Base-by-base conservation (phyloP, 371 early-diverging fungal genomes). In the Apophysomyces variabilis region DNA sequence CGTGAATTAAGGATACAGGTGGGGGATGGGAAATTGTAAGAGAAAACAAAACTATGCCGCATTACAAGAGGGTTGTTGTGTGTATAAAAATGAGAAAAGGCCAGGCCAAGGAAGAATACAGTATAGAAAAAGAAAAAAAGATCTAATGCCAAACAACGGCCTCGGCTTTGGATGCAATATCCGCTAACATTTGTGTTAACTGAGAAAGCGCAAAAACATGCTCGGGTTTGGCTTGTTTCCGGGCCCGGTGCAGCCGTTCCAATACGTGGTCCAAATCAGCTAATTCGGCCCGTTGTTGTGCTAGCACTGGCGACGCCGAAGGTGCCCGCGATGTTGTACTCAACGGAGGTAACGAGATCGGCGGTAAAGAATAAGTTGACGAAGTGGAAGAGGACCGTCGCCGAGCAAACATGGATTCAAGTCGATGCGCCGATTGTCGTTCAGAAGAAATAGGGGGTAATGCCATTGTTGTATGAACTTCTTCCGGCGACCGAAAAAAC, bases 211-310 rank as follows among this genome's bases (percentile, higher is more conserved):
- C 61, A 26, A 64, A 61, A 21, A 45, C 57, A 13, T 66, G 65
- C n/a, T 46, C 38, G 37, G 65, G 56, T 13, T 37, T n/a, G 6
- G 56, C 64, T 56, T 60, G 69, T 35, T 46, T 44, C 26, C 69
- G 64, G 11, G 64, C 57, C 8, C 54, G 61, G 9, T 58, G 41
- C 5, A 68, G 57, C 16, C 64, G 64, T 35, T 50, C 59, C 57
- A 68, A 38, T 21, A 58, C 65, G 41, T 56, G 61, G 35, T 68
- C 69, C 38, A 68, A 68, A 14, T 68, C 69, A n/a, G 60, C 41
- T 18, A 68, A 41, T 9, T 66, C 36, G 11, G 44, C 7, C 11
- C 44, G 43, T 26, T 44, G 44, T 16, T 41, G 39, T 6, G 59
- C 37, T 9, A 26, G 37, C 6, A 61, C 35, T 14, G 66, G 58